Base-by-base conservation (phyloP, 106 monocot genomes). In the Dendrobium chrysotoxum region DNA sequence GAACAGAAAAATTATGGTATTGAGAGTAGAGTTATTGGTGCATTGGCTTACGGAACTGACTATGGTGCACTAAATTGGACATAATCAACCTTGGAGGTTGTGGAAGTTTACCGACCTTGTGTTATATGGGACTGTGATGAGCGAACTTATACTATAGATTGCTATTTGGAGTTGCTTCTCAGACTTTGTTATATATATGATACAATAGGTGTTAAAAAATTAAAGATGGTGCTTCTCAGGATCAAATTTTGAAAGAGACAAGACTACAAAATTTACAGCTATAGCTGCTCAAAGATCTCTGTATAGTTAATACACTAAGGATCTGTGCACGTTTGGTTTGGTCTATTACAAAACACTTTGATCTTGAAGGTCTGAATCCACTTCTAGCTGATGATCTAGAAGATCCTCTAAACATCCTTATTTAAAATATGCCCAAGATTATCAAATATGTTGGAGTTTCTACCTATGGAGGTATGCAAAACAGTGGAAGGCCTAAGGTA, bases 111-210 rank as follows among this genome's bases (percentile, higher is more conserved):
- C 75, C 85, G 87, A 72, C 94, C 94, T 82, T 97, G 97, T 87
- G 89, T 97, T 81, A 88, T 91, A 71, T 97, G 97, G 97, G 92
- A 92, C 44, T 97, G 97, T 89, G 89, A 94, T 92, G 97, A 92
- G 30, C 76, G 97, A 39, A 94, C 94, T 28, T 97, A 97, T 89
- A 94, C 94, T 55, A 91, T 97, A 75, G 97, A 97, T 79, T 97
- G 97, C 78, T 97, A 97, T 77, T 81, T 97, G 58, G 94, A 97
- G 85, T 92, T 97, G 87, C 92, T 97, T 42, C 94, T 97, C 12
- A 90, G 97, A 82, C 94, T 97, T 79, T 97, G 97, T 65, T 94
- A 80, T n/a, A n/a, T n/a, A n/a, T n/a, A n/a, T n/a, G n/a, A n/a
- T n/a, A n/a, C n/a, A n/a, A n/a, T n/a, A n/a, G 97, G 97, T 86